Evolutionary conservation across 345 rosid genomes (phyloP).

Genomic region (Gynandropsis gynandra): DNA sequence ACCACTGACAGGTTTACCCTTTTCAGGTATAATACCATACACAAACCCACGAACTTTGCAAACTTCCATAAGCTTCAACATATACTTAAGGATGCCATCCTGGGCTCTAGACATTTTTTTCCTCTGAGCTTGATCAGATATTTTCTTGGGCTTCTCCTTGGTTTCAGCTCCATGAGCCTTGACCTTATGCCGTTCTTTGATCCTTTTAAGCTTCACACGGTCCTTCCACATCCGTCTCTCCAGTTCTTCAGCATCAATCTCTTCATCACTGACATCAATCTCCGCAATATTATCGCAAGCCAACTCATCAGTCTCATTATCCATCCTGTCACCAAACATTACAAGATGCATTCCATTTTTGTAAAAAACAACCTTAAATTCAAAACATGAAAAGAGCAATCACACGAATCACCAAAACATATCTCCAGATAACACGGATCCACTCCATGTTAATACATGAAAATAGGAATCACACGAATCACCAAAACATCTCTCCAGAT

Average conservation of each 20-base stretch:
- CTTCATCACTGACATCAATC: conserved; percentile 86
- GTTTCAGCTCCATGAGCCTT: conserved; percentile 48
- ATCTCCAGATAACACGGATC: too few species aligned
- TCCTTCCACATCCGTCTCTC: conserved; percentile 86
- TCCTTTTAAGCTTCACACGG: conserved; percentile 58
- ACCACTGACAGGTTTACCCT: conserved; percentile 78
- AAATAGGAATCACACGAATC: too few species aligned
- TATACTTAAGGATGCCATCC: conserved; percentile 83
- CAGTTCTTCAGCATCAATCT: conserved; percentile 63
- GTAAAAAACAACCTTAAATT: too few species aligned
- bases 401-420: too few species aligned
- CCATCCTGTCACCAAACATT: conserved; percentile 40
- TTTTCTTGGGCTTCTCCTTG: conserved; percentile 45
- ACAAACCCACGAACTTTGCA: conserved; percentile 83
- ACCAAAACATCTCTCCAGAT: too few species aligned
- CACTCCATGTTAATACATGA: too few species aligned
- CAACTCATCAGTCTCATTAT: conserved; percentile 55
- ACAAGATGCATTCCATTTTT: neutral
- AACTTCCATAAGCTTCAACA: conserved; percentile 85
- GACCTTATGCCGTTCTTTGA: conserved; percentile 59
- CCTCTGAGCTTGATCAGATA: conserved; percentile 67
- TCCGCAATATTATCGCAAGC: conserved; percentile 56
- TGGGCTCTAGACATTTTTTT: conserved; percentile 91
- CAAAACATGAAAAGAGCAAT: too few species aligned
- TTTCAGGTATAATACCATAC: conserved; percentile 82